Evolutionary conservation across 176 grass and related monocot genomes (phyloP).

Genomic region (Avena atlantica): DNA sequence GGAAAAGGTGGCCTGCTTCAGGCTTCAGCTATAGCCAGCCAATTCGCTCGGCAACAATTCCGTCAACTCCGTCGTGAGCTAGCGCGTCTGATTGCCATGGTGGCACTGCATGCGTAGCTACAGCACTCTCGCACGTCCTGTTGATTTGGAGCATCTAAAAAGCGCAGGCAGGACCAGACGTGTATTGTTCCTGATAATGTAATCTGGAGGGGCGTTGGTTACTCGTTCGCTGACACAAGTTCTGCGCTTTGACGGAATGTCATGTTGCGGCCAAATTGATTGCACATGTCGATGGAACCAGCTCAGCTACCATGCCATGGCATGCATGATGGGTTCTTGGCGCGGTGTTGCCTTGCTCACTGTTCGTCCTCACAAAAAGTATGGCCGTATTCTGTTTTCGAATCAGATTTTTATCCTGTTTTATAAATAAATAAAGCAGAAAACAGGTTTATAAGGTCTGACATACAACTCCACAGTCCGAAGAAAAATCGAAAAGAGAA

Average conservation of each 20-base stretch:
- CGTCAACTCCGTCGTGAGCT: constrained; percentile 34
- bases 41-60: constrained; percentile 5
- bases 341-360: too few species aligned
- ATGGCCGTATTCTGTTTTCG: too few species aligned
- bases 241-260: constrained; percentile 31
- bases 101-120: background rate
- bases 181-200: constrained; percentile 1
- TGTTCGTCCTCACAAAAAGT: too few species aligned
- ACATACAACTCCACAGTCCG: too few species aligned
- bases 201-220: background rate
- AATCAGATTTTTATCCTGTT: too few species aligned
- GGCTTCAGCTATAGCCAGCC: background rate
- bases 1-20: background rate
- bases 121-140: background rate
- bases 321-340: constrained; percentile 13
- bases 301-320: constrained; percentile 2
- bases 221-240: constrained; percentile 25
- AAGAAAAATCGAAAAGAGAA: too few species aligned
- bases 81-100: constrained; percentile 11
- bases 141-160: constrained; percentile 4
- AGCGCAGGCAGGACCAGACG: constrained; percentile 10
- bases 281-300: constrained; percentile 12
- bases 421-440: too few species aligned
- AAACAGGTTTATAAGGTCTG: too few species aligned
- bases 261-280: background rate